Base-by-base conservation (phyloP, 306 rosid genomes). In the Boehmeria nivea region DNA sequence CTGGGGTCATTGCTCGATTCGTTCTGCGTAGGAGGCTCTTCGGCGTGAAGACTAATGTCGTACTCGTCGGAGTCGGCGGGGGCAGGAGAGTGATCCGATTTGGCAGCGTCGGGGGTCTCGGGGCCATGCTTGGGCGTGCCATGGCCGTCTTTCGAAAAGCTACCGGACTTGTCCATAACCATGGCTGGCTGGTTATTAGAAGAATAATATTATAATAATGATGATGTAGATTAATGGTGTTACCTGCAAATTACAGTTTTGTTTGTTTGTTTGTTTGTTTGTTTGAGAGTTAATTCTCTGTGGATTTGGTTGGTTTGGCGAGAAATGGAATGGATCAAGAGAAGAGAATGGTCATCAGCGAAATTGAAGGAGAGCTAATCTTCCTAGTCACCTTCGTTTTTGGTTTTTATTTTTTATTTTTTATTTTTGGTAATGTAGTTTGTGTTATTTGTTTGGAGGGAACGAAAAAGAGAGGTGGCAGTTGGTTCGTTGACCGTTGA, bases 291-390 rank as follows among this genome's bases (percentile, higher is more conserved):
- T n/a, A n/a, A n/a, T n/a, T n/a, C n/a, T n/a, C n/a, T 50, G 11
- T 44, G 47, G 20, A 17, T 18, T 46, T 46, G 54, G 28, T 46
- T 4, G 8, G 59, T 36, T 56, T 11, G 18, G 57, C 13, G 9
- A 50, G 64, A 23, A 57, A 61, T 14, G 37, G 22, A 61, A 54
- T 47, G 43, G 63, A 40, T 22, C 16, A 9, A 40, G 38, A 33
- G 38, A 28, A 21, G 51, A 9, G 42, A 43, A 40, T 19, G 50
- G 33, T 34, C 45, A 18, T 49, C 18, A 36, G 6, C 55, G 14
- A 45, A 28, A 43, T 40, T 46, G 63, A 72, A 53, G 67, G 67
- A 60, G 72, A 54, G 17, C 8, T 54, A n/a, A n/a, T 34, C 38
- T 15, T 22, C 57, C 1, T 54, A 36, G 18, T 53, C 15, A 54